Base-by-base conservation (phyloP, 2,329 filamentous ascomycete species). In the Pseudogymnoascus sp. region DNA sequence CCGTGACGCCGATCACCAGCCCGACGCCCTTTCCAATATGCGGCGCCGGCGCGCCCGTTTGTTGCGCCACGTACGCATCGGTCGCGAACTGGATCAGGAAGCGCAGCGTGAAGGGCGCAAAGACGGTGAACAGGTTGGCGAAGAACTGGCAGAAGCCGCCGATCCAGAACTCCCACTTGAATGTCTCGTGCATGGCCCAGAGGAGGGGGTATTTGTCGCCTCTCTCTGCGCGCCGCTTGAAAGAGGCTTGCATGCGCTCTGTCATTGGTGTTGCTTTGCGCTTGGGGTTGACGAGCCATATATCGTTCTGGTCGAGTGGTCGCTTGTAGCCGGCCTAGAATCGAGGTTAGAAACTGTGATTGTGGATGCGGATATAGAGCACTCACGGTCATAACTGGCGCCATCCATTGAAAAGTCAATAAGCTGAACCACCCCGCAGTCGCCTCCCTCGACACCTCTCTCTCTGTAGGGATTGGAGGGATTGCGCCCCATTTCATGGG, bases 391-490 rank as follows among this genome's bases (percentile, higher is more conserved):
- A 97, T 97, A 63, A 97, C 73, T 1, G 91, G 87, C 0, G 86
- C 86, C 82, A 97, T 93, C 93, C 93, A 97, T 74, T 91, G 85
- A 72, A 96, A 97, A 3, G 88, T 88, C 21, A 96, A 74, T 64
- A 81, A 74, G 76, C 90, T 96, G 67, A 95, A 82, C 71, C 92
- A 87, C 1, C 83, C 78, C 4, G 93, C 93, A 3, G 78, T 80
- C 72, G 91, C 81, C 76, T 97, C 93, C 66, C 83, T 83, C 5
- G 85, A 92, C 0, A 80, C 74, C 6, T 69, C 70, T 63, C 79
- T 79, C 69, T 80, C 79, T 59, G 81, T 75, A 38, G 86, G 86
- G 0, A 87, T 77, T 0, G 82, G 78, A 1, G 85, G 83, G 1
- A 80, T 75, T 35, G 73, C 66, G 4, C 84, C 82, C 85, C 85